Evolutionary conservation across 2,329 filamentous ascomycete species (phyloP).

Genomic region (Aspergillus persii): DNA sequence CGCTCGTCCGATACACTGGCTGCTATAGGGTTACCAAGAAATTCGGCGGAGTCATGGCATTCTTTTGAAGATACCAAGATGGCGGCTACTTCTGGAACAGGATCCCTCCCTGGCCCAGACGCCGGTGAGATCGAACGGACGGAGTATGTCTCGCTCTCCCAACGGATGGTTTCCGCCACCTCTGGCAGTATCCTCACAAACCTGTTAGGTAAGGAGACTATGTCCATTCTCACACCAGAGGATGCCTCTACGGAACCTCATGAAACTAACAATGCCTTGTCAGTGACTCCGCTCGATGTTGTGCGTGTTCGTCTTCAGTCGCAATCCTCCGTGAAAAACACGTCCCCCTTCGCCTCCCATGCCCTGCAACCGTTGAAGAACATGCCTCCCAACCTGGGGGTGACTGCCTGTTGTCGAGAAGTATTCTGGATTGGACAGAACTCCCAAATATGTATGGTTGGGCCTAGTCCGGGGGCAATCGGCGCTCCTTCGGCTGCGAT

Average conservation of each 20-base stretch:
- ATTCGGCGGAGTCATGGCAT: constrained; percentile 28
- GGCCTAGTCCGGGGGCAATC: constrained; percentile 40
- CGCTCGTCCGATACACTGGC: constrained; percentile 13
- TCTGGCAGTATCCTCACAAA: constrained; percentile 88
- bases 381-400: constrained; percentile 79
- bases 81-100: constrained; percentile 30
- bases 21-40: constrained; percentile 9
- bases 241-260: background rate
- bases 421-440: constrained; percentile 95
- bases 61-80: constrained; percentile 34
- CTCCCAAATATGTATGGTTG: constrained; percentile 76
- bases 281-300: constrained; percentile 93
- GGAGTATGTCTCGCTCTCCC: constrained; percentile 68
- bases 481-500: constrained; percentile 43
- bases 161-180: constrained; percentile 95
- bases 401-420: constrained; percentile 92
- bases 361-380: constrained; percentile 56
- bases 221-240: background rate
- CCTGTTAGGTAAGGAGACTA: constrained; percentile 65
- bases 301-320: constrained; percentile 93
- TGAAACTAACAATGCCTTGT: constrained; percentile 3
- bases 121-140: constrained; percentile 17
- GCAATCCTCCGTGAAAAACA: constrained; percentile 60
- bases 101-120: constrained; percentile 16
- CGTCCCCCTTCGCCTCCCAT: constrained; percentile 56